Conservation (phyloP, 202 grass and related monocot species). For the Musa balbisiana region DNA sequence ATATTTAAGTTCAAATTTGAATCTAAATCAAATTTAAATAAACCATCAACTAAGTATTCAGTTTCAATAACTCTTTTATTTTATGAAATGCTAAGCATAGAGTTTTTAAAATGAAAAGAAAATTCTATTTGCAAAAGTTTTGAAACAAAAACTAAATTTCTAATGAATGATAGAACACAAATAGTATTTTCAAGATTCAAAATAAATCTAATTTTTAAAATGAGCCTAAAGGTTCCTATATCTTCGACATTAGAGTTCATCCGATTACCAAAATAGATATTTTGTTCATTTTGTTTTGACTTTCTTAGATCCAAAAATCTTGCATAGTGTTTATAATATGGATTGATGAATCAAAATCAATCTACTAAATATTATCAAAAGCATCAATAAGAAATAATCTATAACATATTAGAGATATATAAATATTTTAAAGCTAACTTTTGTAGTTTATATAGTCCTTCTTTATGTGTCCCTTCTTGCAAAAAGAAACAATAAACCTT, state of each 20-base stretch:
- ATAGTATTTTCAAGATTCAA: neutral
- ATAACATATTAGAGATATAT: neutral
- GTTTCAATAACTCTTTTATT: neutral
- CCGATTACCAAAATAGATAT: neutral
- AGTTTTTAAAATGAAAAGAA: neutral
- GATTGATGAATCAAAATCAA: neutral
- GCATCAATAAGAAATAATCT: neutral
- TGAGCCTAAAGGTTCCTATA: neutral
- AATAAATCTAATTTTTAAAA: neutral
- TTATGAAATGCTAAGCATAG: neutral
- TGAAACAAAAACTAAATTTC: neutral
- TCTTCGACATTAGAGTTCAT: neutral
- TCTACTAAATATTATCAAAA: neutral
- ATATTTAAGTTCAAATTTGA: neutral
- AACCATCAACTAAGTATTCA: neutral
- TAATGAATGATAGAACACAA: neutral
- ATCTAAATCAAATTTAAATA: neutral
- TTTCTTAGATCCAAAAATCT: neutral
- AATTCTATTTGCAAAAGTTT: neutral
- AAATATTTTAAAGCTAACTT: neutral
- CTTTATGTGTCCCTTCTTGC: neutral
- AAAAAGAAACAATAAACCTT: neutral
- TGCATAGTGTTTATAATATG: neutral
- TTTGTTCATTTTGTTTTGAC: neutral
- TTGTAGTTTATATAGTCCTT: neutral